phyloP scores from a whole-genome alignment of 495 filamentous ascomycete genomes.

The Neurospora sp. region DNA sequence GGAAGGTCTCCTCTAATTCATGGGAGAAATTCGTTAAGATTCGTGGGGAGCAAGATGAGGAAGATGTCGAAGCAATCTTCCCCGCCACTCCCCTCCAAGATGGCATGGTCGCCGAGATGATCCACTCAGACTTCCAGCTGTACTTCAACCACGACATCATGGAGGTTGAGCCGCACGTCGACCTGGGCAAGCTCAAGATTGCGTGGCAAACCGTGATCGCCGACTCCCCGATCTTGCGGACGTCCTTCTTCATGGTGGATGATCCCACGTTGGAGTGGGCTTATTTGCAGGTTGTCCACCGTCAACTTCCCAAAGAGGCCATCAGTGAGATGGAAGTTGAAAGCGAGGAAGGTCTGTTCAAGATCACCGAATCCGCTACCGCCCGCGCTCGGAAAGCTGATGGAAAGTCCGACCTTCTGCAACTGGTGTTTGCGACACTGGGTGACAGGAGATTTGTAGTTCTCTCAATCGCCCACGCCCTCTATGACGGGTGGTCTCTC shows the following conservation, averaged over 20 bases:
- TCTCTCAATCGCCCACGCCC: slow-evolving; percentile 65
- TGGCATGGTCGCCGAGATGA: slow-evolving; percentile 68
- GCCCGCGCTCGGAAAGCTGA: slow-evolving; percentile 15
- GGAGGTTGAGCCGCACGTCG: slow-evolving; percentile 37
- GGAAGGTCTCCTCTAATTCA: not conserved
- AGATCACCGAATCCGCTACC: slow-evolving; percentile 19
- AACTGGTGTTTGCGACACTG: slow-evolving; percentile 29
- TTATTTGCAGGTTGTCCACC: slow-evolving; percentile 57
- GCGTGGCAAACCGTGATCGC: slow-evolving; percentile 52
- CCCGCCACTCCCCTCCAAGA: slow-evolving; percentile 71
- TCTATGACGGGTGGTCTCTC: slow-evolving; percentile 73
- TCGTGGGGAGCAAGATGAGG: not conserved
- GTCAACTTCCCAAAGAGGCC: slow-evolving; percentile 1
- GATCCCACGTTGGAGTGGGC: slow-evolving; percentile 41
- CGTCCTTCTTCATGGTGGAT: slow-evolving; percentile 55
- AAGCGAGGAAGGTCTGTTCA: slow-evolving; percentile 13
- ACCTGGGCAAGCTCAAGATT: slow-evolving; percentile 41
- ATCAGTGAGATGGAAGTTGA: slow-evolving; percentile 10
- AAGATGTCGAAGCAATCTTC: slow-evolving; percentile 40
- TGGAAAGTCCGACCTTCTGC: slow-evolving; percentile 27
- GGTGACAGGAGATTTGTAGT: slow-evolving; percentile 39
- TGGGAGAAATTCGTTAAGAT: not conserved
- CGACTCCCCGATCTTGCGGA: slow-evolving; percentile 61
- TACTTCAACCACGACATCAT: slow-evolving; percentile 78
- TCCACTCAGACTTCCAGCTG: slow-evolving; percentile 49